phyloP scores from a whole-genome alignment of 2,329 filamentous ascomycete species.

The Scedosporium aurantiacum region DNA sequence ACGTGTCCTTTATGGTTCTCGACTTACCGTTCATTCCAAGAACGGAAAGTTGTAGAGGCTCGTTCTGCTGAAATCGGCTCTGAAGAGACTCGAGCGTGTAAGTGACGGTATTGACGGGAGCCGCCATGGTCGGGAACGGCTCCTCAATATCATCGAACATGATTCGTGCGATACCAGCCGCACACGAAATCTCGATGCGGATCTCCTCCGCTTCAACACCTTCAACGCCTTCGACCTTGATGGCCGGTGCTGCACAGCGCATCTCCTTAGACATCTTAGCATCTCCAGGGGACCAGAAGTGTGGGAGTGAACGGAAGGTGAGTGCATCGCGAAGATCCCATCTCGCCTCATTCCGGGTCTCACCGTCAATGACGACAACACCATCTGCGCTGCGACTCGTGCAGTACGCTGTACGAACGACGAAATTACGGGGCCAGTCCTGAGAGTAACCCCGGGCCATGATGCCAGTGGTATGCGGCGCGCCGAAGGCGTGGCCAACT shows the following conservation, averaged over 20 bases:
- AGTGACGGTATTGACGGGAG: slow-evolving; percentile 7
- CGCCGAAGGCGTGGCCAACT: slow-evolving; percentile 59
- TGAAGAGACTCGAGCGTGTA: slow-evolving; percentile 19
- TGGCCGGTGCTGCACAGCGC: background rate
- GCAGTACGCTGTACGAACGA: slow-evolving; percentile 20
- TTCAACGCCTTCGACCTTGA: slow-evolving; percentile 9
- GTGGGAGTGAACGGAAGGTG: slow-evolving; percentile 56
- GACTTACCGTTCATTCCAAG: slow-evolving; percentile 30
- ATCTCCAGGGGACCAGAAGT: slow-evolving; percentile 56
- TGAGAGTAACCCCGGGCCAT: slow-evolving; percentile 39
- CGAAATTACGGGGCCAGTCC: slow-evolving; percentile 31
- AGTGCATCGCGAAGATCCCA: slow-evolving; percentile 61
- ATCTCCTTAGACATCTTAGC: slow-evolving; percentile 16
- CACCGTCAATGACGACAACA: slow-evolving; percentile 10
- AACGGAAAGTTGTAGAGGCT: slow-evolving; percentile 20
- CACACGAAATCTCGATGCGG: slow-evolving; percentile 13
- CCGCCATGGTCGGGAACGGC: slow-evolving; percentile 5
- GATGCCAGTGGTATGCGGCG: slow-evolving; percentile 55
- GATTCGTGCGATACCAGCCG: slow-evolving; percentile 12
- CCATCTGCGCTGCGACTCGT: slow-evolving; percentile 16
- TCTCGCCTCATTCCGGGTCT: slow-evolving; percentile 44
- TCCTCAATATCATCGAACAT: slow-evolving; percentile 9
- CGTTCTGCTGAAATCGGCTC: slow-evolving; percentile 17
- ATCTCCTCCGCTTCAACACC: slow-evolving; percentile 14
- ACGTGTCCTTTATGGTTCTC: slow-evolving; percentile 18